A percentile compares a stretch with the other conserved stretches of the same genome.
Conservation (phyloP, 2,329 filamentous ascomycete species). For the Curvularia sp. region DNA sequence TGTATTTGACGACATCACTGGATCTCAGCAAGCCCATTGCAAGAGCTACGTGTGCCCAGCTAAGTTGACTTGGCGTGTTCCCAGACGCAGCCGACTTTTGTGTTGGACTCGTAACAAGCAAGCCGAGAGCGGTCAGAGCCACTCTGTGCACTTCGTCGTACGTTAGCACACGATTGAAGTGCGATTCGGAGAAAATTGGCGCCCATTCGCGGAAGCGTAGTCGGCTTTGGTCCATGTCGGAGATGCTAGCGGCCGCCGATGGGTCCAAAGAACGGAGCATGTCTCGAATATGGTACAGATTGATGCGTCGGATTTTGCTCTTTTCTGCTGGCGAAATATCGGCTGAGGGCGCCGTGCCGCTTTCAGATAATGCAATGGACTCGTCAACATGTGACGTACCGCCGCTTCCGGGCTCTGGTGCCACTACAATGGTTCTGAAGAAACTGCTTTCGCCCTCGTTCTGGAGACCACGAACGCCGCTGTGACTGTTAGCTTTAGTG, state of each 20-base stretch:
- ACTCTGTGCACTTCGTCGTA: slow-evolving; percentile 68
- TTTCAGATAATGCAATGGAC: slow-evolving; percentile 15
- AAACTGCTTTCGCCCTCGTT: slow-evolving; percentile 44
- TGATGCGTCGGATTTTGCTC: slow-evolving; percentile 58
- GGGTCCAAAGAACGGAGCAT: slow-evolving; percentile 63
- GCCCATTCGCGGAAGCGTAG: slow-evolving; percentile 28
- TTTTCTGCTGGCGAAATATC: slow-evolving; percentile 26
- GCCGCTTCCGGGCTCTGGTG: slow-evolving; percentile 25
- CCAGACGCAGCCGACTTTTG: slow-evolving; percentile 9
- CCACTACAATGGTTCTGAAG: slow-evolving; percentile 47
- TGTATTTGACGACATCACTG: slow-evolving; percentile 59
- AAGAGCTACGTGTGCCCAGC: slow-evolving; percentile 51
- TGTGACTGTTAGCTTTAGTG: slow-evolving; percentile 16
- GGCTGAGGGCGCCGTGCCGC: slow-evolving; percentile 8
- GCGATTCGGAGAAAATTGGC: slow-evolving; percentile 35
- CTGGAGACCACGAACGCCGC: slow-evolving; percentile 57
- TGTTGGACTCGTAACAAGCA: slow-evolving; percentile 34
- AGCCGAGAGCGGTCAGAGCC: slow-evolving; percentile 60
- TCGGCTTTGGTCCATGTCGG: slow-evolving; percentile 30
- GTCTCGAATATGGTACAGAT: slow-evolving; percentile 68
- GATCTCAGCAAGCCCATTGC: slow-evolving; percentile 53
- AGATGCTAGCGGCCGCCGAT: slow-evolving; percentile 31
- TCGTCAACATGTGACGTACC: slow-evolving; percentile 24
- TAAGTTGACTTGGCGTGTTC: slow-evolving; percentile 34
- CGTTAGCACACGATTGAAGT: slow-evolving; percentile 60